A percentile compares a stretch with the other conserved stretches of the same genome.
Evolutionary conservation across 352 stramenopile species (phyloP).

Genomic region (Pythium volutum): DNA sequence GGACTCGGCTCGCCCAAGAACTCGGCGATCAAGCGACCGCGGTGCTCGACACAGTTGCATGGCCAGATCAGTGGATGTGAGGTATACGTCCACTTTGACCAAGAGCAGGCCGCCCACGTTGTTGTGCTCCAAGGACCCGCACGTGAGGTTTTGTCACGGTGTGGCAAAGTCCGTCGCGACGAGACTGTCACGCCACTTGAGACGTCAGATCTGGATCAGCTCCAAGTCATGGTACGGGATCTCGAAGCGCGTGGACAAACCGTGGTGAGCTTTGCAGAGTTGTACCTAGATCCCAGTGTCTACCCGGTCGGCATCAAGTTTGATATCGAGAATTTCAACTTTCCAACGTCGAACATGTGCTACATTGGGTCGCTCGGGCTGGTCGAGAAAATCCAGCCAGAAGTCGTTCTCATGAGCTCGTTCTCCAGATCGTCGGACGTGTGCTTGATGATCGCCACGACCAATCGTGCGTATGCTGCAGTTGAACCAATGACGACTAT

Average conservation of each 20-base stretch:
- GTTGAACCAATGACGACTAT: neutral
- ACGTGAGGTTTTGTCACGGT: conserved; percentile 49
- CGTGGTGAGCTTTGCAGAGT: conserved; percentile 49
- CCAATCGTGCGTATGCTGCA: conserved; percentile 8
- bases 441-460: conserved; percentile 32
- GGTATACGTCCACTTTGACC: conserved; percentile 58
- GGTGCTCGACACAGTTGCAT: conserved; percentile 41
- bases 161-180: conserved; percentile 37
- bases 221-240: conserved; percentile 45
- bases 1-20: conserved; percentile 28
- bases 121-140: conserved; percentile 44
- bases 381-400: conserved; percentile 50
- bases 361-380: conserved; percentile 51
- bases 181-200: conserved; percentile 29
- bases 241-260: conserved; percentile 44
- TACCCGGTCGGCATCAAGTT: conserved; percentile 52
- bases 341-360: conserved; percentile 52
- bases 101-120: conserved; percentile 42
- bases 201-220: conserved; percentile 37
- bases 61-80: conserved; percentile 48
- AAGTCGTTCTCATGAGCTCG: conserved; percentile 45
- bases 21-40: conserved; percentile 29
- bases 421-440: conserved; percentile 41
- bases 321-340: conserved; percentile 51
- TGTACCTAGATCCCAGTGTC: conserved; percentile 39